Evolutionary conservation across 1,284 basidiomycete species (phyloP).

Genomic region (Trichosporon ovoides): DNA sequence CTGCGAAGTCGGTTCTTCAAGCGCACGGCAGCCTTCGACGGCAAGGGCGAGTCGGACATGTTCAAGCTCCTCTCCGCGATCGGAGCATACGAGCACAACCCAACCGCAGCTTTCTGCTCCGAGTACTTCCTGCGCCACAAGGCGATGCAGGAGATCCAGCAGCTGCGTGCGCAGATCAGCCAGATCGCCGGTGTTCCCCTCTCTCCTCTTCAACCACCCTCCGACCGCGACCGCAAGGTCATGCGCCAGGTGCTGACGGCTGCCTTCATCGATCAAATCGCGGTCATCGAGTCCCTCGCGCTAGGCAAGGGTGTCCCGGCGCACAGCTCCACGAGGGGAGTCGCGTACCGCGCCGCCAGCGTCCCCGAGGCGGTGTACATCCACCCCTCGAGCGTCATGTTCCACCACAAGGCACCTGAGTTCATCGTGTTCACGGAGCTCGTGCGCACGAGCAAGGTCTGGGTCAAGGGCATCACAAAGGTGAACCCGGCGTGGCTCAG

Average conservation of each 20-base stretch:
- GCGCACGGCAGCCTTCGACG: slow-evolving; percentile 64
- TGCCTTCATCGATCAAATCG: slow-evolving; percentile 93
- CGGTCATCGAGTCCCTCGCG: slow-evolving; percentile 79
- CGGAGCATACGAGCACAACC: slow-evolving; percentile 91
- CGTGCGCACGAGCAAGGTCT: slow-evolving; percentile 67
- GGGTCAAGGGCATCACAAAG: slow-evolving; percentile 79
- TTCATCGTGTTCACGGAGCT: slow-evolving; percentile 83
- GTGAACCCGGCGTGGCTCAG: slow-evolving; percentile 88
- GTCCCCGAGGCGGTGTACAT: slow-evolving; percentile 84
- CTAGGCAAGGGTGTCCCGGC: slow-evolving; percentile 55
- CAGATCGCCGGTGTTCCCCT: slow-evolving; percentile 65
- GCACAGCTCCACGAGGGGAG: slow-evolving; percentile 67
- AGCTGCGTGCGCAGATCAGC: slow-evolving; percentile 84
- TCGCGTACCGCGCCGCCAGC: slow-evolving; percentile 79
- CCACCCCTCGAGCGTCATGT: slow-evolving; percentile 80
- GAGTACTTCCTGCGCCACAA: slow-evolving; percentile 90
- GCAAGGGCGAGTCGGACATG: slow-evolving; percentile 78
- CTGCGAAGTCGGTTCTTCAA: slow-evolving; percentile 72
- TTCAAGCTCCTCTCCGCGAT: slow-evolving; percentile 85
- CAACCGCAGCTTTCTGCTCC: slow-evolving; percentile 71
- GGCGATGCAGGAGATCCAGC: slow-evolving; percentile 99
- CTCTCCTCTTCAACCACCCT: slow-evolving; percentile 53
- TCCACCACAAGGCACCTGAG: slow-evolving; percentile 69
- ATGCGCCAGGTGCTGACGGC: slow-evolving; percentile 82
- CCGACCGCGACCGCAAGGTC: slow-evolving; percentile 74